Evolutionary conservation across 176 grass and related monocot genomes (phyloP).

Genomic region (Urochloa ruziziensis): DNA sequence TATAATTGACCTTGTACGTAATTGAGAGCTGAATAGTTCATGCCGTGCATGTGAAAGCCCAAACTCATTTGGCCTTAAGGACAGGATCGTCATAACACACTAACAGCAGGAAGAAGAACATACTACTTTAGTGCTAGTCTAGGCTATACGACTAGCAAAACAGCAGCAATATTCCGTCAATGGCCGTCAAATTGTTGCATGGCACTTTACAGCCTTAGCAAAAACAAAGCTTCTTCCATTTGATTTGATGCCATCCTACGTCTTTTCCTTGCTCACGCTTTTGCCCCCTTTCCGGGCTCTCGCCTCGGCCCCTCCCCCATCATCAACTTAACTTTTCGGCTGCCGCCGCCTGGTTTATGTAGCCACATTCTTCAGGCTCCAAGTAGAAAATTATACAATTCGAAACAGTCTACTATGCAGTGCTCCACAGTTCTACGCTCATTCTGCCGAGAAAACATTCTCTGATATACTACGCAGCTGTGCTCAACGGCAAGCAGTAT

Average conservation of each 20-base stretch:
- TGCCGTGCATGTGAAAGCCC: neutral
- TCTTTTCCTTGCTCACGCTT: constrained; percentile 38
- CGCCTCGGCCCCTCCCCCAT: constrained; percentile 2
- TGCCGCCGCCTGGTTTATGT: neutral
- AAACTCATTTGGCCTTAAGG: neutral
- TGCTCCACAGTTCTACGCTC: neutral
- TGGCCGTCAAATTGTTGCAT: neutral
- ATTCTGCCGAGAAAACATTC: neutral
- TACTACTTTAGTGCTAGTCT: neutral
- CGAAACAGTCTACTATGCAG: neutral
- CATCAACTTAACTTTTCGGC: constrained; percentile 44
- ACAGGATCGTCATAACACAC: neutral
- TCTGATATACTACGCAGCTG: neutral
- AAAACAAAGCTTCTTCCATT: constrained; percentile 35
- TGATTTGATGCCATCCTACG: constrained; percentile 29
- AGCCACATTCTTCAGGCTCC: neutral
- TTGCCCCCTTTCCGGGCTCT: constrained; percentile 6
- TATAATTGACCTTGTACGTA: too few species aligned
- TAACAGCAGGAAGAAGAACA: neutral
- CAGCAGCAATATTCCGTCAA: neutral
- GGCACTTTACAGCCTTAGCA: constrained; percentile 45
- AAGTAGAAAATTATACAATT: neutral
- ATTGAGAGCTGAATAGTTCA: neutral
- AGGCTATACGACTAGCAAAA: neutral
- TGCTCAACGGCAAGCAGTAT: neutral